Base-by-base conservation (phyloP, 2,329 filamentous ascomycete genomes). In the Colletotrichum echinochloae region DNA sequence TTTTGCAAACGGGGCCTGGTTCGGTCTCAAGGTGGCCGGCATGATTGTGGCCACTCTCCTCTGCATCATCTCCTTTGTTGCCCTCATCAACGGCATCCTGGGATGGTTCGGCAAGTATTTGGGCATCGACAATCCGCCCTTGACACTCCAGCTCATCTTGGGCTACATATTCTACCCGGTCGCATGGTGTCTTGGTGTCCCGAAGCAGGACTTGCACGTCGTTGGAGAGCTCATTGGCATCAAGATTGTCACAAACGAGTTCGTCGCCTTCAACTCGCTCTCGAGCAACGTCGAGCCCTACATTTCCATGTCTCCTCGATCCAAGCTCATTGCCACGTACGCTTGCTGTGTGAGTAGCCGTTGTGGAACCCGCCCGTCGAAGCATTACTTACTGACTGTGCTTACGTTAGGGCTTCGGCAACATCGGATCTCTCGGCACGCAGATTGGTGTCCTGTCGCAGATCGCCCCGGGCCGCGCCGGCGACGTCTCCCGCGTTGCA, bases 81-180 rank as follows among this genome's bases (percentile, higher is more conserved):
- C 84, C 33, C 83, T 94, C 30, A 80, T 89, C 72, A 90, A 94
- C 74, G 91, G 88, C 51, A 83, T 94, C 3, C 84, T 94, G 28
- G 90, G 88, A 55, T 94, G 92, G 92, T 92, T 90, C 88, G 92
- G 91, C 62, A 86, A 84, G 59, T 94, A 92, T 77, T 83, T 92
- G 74, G 89, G 89, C 76, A 90, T 94, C 75, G 83, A 86, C 72
- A 82, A 90, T 48, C 63, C 67, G 33, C 67, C 67, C 1, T 81
- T 94, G 66, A 93, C 90, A 2, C 83, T 94, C 33, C 85, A 93
- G 78, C 81, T 93, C 65, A 88, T 94, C 67, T 81, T 93, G 28
- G 90, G 91, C 52, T 94, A 94, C 78, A 75, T 93, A 72, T 92
- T 90, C 80, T 93, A 92, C 79, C 90, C 91, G 0, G 83, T 93